Evolutionary conservation across 345 rosid genomes (phyloP).

Genomic region (Pugionium cornutum): DNA sequence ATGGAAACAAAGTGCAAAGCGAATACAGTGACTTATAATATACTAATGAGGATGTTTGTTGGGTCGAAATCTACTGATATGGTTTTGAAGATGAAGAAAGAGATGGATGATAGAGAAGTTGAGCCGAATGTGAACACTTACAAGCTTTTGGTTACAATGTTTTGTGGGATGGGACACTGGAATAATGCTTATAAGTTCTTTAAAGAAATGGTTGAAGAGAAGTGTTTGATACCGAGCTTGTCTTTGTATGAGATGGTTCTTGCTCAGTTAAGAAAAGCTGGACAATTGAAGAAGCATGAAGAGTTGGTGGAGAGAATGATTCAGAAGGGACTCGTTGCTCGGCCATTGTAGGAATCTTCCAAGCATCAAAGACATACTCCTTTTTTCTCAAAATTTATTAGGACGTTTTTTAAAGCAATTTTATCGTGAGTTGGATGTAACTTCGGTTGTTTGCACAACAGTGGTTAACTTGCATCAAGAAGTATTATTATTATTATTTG

Average conservation of each 20-base stretch:
- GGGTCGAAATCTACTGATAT: conserved; percentile 73
- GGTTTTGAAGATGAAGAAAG: conserved; percentile 90
- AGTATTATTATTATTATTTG: neutral
- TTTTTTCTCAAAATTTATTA: neutral
- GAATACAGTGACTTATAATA: conserved; percentile 72
- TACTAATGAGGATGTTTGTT: conserved; percentile 77
- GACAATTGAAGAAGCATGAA: conserved; percentile 89
- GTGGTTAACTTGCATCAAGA: neutral
- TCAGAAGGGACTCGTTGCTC: conserved; percentile 40
- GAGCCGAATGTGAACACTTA: conserved; percentile 93
- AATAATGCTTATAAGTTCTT: conserved; percentile 82
- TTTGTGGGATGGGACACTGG: conserved; percentile 96
- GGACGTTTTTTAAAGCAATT: neutral
- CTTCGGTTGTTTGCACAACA: conserved; percentile 7
- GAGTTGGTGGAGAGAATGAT: conserved; percentile 90
- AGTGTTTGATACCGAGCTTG: conserved; percentile 69
- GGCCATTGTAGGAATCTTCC: conserved; percentile 38
- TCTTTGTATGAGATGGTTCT: conserved; percentile 71
- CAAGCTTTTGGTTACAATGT: conserved; percentile 74
- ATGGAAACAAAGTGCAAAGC: conserved; percentile 59
- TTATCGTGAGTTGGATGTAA: conserved; percentile 8
- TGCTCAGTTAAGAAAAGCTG: conserved; percentile 70
- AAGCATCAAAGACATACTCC: neutral
- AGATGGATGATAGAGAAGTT: conserved; percentile 77
- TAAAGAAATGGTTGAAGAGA: conserved; percentile 84